A percentile compares a stretch with the other conserved stretches of the same genome.
Conservation (phyloP, 1,284 basidiomycete genomes). For the Ustilago nuda region DNA sequence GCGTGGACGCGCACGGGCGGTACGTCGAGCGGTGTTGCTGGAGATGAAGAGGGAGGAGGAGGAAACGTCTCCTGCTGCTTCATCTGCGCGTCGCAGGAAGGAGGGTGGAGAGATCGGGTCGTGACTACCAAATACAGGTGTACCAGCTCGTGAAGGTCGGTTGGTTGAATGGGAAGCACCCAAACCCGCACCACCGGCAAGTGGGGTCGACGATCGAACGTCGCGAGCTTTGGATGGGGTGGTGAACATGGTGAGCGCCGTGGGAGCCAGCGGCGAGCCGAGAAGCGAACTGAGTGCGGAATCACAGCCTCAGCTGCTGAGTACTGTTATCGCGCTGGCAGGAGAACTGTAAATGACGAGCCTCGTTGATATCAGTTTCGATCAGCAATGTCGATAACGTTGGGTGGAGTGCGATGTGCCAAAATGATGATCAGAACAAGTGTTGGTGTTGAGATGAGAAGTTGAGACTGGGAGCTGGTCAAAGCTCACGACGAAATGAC, state of each 20-base stretch:
- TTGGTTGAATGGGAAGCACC: slow-evolving; percentile 21
- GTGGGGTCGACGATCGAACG: slow-evolving; percentile 38
- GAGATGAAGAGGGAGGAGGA: slow-evolving; percentile 28
- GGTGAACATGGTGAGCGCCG: slow-evolving; percentile 35
- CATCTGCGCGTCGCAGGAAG: slow-evolving; percentile 21
- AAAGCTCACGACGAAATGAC: slow-evolving; percentile 21
- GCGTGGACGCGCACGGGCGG: slow-evolving; percentile 28
- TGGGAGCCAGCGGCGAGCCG: background rate
- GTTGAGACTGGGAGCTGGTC: slow-evolving; percentile 16
- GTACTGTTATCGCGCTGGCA: background rate
- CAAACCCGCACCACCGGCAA: slow-evolving; percentile 11
- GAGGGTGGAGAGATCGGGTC: slow-evolving; percentile 34
- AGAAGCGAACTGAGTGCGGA: too few relatives aligned
- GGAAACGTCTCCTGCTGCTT: slow-evolving; percentile 29
- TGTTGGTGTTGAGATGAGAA: background rate
- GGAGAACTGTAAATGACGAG: background rate
- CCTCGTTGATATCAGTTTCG: background rate
- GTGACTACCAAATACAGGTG: slow-evolving; percentile 34
- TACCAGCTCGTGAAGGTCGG: slow-evolving; percentile 42
- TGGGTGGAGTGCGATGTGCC: background rate
- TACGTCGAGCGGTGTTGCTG: slow-evolving; percentile 4
- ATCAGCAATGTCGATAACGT: background rate
- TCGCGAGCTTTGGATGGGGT: slow-evolving; percentile 41
- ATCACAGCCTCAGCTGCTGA: too few relatives aligned
- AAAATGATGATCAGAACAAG: background rate